Percentiles rank a stretch among this genome's conserved stretches.
These are phyloP conservation scores for Amauroascus niger DNA, from an alignment of 2,329 filamentous ascomycete species.

Conservation along the genomic window DNA sequence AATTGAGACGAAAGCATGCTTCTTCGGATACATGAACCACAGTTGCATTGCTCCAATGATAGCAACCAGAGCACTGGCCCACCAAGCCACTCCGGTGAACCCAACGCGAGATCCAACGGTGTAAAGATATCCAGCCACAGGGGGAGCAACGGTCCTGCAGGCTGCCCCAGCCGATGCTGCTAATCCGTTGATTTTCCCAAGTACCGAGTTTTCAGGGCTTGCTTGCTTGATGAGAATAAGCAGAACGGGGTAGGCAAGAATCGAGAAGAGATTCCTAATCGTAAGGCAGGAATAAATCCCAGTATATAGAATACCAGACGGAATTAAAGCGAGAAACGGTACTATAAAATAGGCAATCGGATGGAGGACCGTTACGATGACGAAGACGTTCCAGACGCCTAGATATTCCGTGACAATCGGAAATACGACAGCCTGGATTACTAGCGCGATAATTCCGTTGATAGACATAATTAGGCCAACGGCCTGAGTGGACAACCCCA, in stretches of 20 bases:
- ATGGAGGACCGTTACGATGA: slow-evolving; percentile 56
- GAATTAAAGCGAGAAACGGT: slow-evolving; percentile 55
- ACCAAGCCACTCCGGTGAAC: slow-evolving; percentile 55
- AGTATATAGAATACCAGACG: slow-evolving; percentile 44
- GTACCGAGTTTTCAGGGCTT: slow-evolving; percentile 50
- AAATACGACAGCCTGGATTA: slow-evolving; percentile 64
- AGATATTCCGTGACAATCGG: slow-evolving; percentile 53
- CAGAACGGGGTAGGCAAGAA: slow-evolving; percentile 58
- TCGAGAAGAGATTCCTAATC: slow-evolving; percentile 58
- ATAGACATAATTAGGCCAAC: slow-evolving; percentile 60
- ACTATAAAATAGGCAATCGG: slow-evolving; percentile 60
- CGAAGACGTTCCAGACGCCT: slow-evolving; percentile 58
- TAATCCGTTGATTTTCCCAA: slow-evolving; percentile 63
- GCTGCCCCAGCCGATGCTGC: slow-evolving; percentile 63
- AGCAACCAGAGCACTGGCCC: slow-evolving; percentile 49
- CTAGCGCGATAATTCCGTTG: slow-evolving; percentile 61
- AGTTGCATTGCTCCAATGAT: slow-evolving; percentile 48
- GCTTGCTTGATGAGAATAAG: slow-evolving; percentile 66
- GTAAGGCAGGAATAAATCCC: slow-evolving; percentile 58
- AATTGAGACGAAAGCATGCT: slow-evolving; percentile 34
- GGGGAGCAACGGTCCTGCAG: slow-evolving; percentile 59
- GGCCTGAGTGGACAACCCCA: slow-evolving; percentile 56
- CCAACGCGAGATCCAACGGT: slow-evolving; percentile 48
- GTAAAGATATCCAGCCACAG: slow-evolving; percentile 58
- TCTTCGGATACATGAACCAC: slow-evolving; percentile 46